Evolutionary conservation across 345 rosid species (phyloP).

Genomic region (Eucalyptus curtisii): DNA sequence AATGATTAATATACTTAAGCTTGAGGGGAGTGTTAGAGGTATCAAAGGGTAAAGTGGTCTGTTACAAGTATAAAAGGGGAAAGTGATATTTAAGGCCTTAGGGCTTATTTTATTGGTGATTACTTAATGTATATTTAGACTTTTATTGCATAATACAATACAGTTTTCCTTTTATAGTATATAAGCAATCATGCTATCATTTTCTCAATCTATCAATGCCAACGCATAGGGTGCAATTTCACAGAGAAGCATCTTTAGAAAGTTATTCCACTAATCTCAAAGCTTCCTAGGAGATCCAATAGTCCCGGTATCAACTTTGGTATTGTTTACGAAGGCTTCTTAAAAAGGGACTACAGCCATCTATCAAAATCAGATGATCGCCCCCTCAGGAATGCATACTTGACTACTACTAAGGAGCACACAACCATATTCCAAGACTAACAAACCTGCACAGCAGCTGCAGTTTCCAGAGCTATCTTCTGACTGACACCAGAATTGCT

Average conservation of each 20-base stretch:
- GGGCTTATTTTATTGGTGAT: background rate
- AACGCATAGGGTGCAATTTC: background rate
- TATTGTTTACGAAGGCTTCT: background rate
- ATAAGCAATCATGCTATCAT: background rate
- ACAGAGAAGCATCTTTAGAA: background rate
- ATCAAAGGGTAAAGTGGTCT: background rate
- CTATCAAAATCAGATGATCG: background rate
- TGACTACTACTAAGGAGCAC: background rate
- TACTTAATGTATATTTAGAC: background rate
- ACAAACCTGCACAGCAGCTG: slow-evolving; percentile 92
- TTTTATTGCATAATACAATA: background rate
- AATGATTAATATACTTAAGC: background rate
- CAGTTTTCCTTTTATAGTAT: background rate
- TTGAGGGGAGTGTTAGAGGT: background rate
- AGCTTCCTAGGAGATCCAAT: background rate
- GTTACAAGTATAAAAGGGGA: background rate
- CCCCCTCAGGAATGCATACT: background rate
- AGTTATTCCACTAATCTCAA: background rate
- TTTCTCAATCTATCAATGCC: background rate
- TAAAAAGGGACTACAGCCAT: background rate
- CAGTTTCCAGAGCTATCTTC: slow-evolving; percentile 92
- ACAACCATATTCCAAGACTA: background rate
- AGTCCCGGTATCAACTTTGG: background rate
- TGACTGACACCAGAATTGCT: slow-evolving; percentile 74
- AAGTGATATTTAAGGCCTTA: background rate